phyloP scores from a whole-genome alignment of 345 rosid genomes.

The Raphanus sativus region DNA sequence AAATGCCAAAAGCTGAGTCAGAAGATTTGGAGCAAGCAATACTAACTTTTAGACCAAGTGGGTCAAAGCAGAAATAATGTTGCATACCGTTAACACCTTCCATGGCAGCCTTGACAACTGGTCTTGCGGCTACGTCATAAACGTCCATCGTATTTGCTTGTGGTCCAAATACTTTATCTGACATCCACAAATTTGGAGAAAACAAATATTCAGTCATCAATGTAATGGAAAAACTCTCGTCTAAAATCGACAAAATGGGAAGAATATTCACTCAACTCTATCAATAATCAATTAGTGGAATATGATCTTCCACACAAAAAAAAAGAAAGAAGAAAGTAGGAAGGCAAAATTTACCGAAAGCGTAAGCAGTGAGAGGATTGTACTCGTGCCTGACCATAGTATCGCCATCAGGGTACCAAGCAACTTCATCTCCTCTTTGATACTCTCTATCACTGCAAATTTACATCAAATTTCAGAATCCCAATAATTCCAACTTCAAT shows the following conservation, averaged over 20 bases:
- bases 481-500: slow-evolving; percentile 9
- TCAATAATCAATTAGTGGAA: neutral
- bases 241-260: too few species aligned
- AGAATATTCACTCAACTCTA: too few species aligned
- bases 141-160: slow-evolving; percentile 77
- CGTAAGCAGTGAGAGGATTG: slow-evolving; percentile 81
- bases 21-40: neutral
- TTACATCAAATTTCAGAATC: neutral
- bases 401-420: slow-evolving; percentile 97
- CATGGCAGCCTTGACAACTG: slow-evolving; percentile 97
- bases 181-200: slow-evolving; percentile 21
- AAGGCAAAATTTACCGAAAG: slow-evolving; percentile 57
- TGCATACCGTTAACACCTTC: slow-evolving; percentile 84
- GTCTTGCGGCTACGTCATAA: slow-evolving; percentile 92
- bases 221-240: neutral
- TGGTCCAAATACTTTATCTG: slow-evolving; percentile 91
- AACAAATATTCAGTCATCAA: neutral
- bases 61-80: too few species aligned
- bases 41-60: neutral
- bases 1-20: neutral
- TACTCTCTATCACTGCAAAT: slow-evolving; percentile 86
- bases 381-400: slow-evolving; percentile 84
- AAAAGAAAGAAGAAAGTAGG: neutral
- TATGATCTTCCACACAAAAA: neutral
- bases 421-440: slow-evolving; percentile 91